Evolutionary conservation across 2,329 filamentous ascomycete genomes (phyloP).

Genomic region (Aphanocladium album): DNA sequence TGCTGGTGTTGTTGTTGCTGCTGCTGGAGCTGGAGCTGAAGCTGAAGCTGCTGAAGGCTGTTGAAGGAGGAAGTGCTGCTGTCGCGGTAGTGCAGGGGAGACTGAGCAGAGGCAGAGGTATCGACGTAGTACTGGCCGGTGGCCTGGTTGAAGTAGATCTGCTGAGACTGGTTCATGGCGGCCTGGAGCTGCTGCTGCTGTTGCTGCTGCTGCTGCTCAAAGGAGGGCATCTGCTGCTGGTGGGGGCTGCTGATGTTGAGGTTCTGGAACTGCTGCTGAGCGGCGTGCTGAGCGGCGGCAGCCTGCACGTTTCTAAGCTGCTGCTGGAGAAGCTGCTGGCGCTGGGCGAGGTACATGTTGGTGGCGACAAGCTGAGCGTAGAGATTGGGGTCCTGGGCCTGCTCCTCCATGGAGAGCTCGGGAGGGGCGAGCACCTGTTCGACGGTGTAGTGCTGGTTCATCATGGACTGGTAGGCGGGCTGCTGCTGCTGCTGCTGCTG

Average conservation of each 20-base stretch:
- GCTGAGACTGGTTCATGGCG: conserved; percentile 52
- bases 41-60: conserved; percentile 22
- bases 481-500: conserved; percentile 22
- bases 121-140: conserved; percentile 84
- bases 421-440: conserved; percentile 87
- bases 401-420: conserved; percentile 67
- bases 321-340: conserved; percentile 92
- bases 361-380: conserved; percentile 88
- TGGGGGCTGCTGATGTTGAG: conserved; percentile 59
- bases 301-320: conserved; percentile 81
- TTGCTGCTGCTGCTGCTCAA: conserved; percentile 30
- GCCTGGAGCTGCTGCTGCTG: conserved; percentile 35
- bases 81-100: conserved; percentile 37
- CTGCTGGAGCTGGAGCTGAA: conserved; percentile 5
- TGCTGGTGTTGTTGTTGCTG: conserved; percentile 26
- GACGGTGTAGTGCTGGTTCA: conserved; percentile 60
- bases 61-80: conserved; percentile 35
- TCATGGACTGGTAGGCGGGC: conserved; percentile 25
- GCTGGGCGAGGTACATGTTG: conserved; percentile 87
- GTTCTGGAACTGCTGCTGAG: conserved; percentile 66
- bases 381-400: conserved; percentile 70
- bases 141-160: conserved; percentile 79
- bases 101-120: conserved; percentile 46
- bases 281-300: conserved; percentile 44
- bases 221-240: conserved; percentile 29